Base-by-base conservation (phyloP, 1,139 yeast genomes). In the Lodderomyces theae region DNA sequence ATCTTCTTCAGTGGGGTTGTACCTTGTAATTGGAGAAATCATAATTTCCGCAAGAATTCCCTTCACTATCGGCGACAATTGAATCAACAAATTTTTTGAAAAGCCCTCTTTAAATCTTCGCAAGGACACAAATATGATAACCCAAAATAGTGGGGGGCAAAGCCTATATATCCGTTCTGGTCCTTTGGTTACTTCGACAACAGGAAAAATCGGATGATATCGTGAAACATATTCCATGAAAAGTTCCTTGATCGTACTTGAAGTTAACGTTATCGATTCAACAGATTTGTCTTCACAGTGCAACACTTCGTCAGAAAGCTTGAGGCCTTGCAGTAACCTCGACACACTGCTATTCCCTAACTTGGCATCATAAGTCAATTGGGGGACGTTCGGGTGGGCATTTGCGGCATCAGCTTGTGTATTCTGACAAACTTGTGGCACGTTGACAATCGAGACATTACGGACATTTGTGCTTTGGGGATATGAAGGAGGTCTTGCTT, bases 141-240 rank as follows among this genome's bases (percentile, higher is more conserved):
- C 92, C 98, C 98, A 92, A 54, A 92, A 92, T 18, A 92, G 66
- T 2, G 94, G 82, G 0, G 97, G 96, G 46, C 96, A 87, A 12
- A 86, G 69, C 45, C 77, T 66, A 57, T 86, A 86, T 6, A 90
- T 76, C 40, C 80, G 67, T 51, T 88, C 96, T 0, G 96, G 95
- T 1, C 97, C 96, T 44, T 77, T 78, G 5, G 70, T 50, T 2
- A 90, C 75, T 54, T 90, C 96, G 2, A 90, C 95, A 2, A 90
- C 86, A 0, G 97, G 97, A 37, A 92, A 58, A 40, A 86, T 82
- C 0, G 87, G 86, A 57, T 92, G 97, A 54, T 90, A 92, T 46
- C 79, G 72, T 18, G 69, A 63, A 3, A 83, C 84, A 56, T 81
- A 92, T 55, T 88, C 96, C 30, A 69, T 51, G 56, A 73, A 92